Evolutionary conservation across 1,139 yeast genomes (phyloP).

Genomic region (Saccharomyces hybrid): DNA sequence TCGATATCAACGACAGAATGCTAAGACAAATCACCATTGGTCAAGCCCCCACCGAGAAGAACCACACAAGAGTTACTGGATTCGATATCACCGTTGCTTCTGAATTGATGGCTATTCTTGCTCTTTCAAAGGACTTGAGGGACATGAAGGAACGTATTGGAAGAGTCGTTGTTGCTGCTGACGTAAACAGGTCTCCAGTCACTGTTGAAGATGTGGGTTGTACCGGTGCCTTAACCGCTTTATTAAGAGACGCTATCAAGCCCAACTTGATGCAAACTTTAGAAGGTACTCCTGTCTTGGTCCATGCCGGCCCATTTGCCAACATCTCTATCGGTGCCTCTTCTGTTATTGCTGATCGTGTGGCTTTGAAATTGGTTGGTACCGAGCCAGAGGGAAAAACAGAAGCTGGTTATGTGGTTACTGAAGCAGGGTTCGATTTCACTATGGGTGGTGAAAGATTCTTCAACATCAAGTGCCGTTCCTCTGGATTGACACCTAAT

Average conservation of each 20-base stretch:
- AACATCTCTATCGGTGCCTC: slow-evolving; percentile 96
- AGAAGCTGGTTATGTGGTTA: slow-evolving; percentile 59
- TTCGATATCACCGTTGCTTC: slow-evolving; percentile 96
- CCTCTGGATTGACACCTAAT: slow-evolving; percentile 65
- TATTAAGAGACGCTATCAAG: slow-evolving; percentile 92
- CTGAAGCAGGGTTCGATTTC: slow-evolving; percentile 82
- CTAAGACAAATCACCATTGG: slow-evolving; percentile 89
- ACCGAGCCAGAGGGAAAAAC: slow-evolving; percentile 48
- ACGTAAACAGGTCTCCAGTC: slow-evolving; percentile 75
- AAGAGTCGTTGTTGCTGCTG: slow-evolving; percentile 80
- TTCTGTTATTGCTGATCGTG: slow-evolving; percentile 89
- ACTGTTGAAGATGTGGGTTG: slow-evolving; percentile 96
- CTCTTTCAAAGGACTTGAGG: slow-evolving; percentile 70
- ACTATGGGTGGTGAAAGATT: slow-evolving; percentile 88
- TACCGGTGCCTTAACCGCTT: slow-evolving; percentile 94
- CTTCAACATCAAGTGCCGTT: slow-evolving; percentile 70
- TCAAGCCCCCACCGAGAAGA: slow-evolving; percentile 91
- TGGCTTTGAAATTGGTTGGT: slow-evolving; percentile 91
- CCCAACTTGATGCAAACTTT: slow-evolving; percentile 97
- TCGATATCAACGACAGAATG: slow-evolving; percentile 92
- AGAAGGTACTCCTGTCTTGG: slow-evolving; percentile 97
- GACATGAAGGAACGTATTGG: slow-evolving; percentile 92
- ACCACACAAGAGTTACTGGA: slow-evolving; percentile 81
- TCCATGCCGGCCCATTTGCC: slow-evolving; percentile 98
- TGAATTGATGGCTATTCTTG: slow-evolving; percentile 96